Evolutionary conservation across 139 green algal species (phyloP), one percentile per base, ranked within the genome.

Genomic region (Chlamydomonas incerta): DNA sequence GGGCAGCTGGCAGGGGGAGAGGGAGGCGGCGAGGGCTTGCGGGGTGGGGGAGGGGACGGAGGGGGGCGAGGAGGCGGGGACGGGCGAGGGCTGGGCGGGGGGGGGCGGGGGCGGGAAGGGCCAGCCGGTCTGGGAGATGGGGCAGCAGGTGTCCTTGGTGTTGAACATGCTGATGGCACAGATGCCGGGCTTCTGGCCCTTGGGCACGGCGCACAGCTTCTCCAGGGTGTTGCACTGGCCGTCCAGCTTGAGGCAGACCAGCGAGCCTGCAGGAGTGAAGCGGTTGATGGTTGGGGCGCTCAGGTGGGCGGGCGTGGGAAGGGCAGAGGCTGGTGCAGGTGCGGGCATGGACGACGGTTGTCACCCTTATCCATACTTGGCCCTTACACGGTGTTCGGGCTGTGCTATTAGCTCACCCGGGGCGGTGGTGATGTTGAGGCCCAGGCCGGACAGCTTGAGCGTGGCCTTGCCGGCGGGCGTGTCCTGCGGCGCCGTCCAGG

Each of bases 91-190:
- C 14, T 4, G 34, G 31, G 52, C 2, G 9, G 73, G 33, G 3
- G 73, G 50, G 3, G 73, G 52, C 0, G 52, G 52, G 0, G 52
- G 31, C 15, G 73, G 52, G 73, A 31, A 81, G 20, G 18, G 20
- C 52, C 33, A 58, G 52, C 52, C 73, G 73, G 52, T 81, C 3
- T 41, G 21, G 31, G 24, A 33, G 26, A 11, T 13, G 2, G 73
- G 73, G 73, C 73, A 81, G 73, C 73, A 81, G 31, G 26, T 81
- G 46, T 77, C 71, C 28, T 62, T 62, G 13, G 46, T 77, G 71
- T 77, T 77, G 71, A 77, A 77, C 31, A 77, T 37, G 29, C 46
- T 28, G 29, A 28, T 62, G 28, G 28, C 6, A 31, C 73, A 81
- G 9, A 68, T 81, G 50, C 73, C 73, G 15, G 34, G 3, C 31